A percentile compares a stretch with the other conserved stretches of the same genome.
Conservation (phyloP, 176 grass and related monocot genomes). For the Juncus effusus region DNA sequence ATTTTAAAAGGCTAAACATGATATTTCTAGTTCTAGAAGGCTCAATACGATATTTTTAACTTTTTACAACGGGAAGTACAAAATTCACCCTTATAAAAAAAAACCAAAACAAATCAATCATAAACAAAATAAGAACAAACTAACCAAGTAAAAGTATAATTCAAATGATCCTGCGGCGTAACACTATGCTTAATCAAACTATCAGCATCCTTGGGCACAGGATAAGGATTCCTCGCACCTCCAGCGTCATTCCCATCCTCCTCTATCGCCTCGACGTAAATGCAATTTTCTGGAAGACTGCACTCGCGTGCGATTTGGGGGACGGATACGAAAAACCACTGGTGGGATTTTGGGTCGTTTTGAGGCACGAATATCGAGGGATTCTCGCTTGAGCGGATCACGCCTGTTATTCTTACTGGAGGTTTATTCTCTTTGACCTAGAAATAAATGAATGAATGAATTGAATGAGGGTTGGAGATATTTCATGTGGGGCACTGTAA, state of each 20-base stretch:
- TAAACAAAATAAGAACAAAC: not conserved
- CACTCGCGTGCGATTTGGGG: conserved; percentile 69
- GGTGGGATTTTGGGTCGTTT: conserved; percentile 69
- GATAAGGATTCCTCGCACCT: conserved; percentile 73
- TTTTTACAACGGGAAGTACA: no score
- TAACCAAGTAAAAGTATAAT: conserved; percentile 84
- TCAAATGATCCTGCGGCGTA: conserved; percentile 92
- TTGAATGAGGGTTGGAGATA: no score
- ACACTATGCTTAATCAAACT: conserved; percentile 78
- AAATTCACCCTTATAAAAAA: no score
- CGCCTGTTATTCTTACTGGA: conserved; percentile 60
- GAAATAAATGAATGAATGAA: conserved; percentile 25
- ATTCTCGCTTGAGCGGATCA: conserved; percentile 91
- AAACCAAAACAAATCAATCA: no score
- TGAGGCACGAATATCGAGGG: conserved; percentile 92
- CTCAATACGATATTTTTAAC: no score
- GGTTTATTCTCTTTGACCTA: conserved; percentile 43
- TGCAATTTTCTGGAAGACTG: conserved; percentile 59
- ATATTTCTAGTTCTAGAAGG: no score
- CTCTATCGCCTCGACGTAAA: conserved; percentile 80
- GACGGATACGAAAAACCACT: conserved; percentile 96
- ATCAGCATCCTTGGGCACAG: conserved; percentile 88
- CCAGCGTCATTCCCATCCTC: conserved; percentile 51
- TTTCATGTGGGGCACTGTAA: no score
- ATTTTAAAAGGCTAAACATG: no score